Conservation (phyloP, 2,329 filamentous ascomycete species). For the Pseudonectria buxi region DNA sequence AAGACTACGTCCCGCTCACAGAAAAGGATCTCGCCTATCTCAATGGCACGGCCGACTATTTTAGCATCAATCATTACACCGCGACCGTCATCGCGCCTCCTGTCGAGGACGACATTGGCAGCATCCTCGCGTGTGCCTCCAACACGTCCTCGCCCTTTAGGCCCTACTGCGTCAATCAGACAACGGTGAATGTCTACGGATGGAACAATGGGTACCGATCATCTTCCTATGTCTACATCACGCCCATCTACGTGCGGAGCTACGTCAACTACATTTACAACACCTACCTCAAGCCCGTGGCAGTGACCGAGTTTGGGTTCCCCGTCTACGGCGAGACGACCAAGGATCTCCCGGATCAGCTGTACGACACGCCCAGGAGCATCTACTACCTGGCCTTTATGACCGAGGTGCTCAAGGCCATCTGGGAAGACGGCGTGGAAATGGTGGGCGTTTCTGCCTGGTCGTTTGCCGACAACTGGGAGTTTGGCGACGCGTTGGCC, state of each 20-base stretch:
- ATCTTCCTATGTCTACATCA: slow-evolving; percentile 50
- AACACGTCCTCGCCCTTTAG: slow-evolving; percentile 38
- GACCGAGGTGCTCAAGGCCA: slow-evolving; percentile 47
- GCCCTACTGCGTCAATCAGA: slow-evolving; percentile 47
- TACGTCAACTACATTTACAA: slow-evolving; percentile 54
- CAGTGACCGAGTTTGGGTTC: slow-evolving; percentile 52
- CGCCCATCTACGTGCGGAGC: slow-evolving; percentile 50
- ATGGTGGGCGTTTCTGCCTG: slow-evolving; percentile 49
- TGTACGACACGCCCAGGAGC: slow-evolving; percentile 47
- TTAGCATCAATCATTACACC: slow-evolving; percentile 53
- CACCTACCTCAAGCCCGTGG: slow-evolving; percentile 44
- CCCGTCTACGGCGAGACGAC: slow-evolving; percentile 42
- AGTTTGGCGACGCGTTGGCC: slow-evolving; percentile 39
- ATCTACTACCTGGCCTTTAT: slow-evolving; percentile 49
- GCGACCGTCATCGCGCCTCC: slow-evolving; percentile 47
- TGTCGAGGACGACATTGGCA: slow-evolving; percentile 23
- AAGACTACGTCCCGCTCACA: slow-evolving; percentile 40
- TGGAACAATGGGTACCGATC: slow-evolving; percentile 55
- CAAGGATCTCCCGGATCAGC: slow-evolving; percentile 40
- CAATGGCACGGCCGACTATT: slow-evolving; percentile 46
- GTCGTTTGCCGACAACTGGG: slow-evolving; percentile 47
- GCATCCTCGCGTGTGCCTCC: slow-evolving; percentile 40
- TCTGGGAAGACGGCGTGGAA: slow-evolving; percentile 49
- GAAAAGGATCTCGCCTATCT: slow-evolving; percentile 42
- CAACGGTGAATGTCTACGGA: slow-evolving; percentile 39